Evolutionary conservation across 2,329 filamentous ascomycete genomes (phyloP).

Genomic region (Alternaria alternata): DNA sequence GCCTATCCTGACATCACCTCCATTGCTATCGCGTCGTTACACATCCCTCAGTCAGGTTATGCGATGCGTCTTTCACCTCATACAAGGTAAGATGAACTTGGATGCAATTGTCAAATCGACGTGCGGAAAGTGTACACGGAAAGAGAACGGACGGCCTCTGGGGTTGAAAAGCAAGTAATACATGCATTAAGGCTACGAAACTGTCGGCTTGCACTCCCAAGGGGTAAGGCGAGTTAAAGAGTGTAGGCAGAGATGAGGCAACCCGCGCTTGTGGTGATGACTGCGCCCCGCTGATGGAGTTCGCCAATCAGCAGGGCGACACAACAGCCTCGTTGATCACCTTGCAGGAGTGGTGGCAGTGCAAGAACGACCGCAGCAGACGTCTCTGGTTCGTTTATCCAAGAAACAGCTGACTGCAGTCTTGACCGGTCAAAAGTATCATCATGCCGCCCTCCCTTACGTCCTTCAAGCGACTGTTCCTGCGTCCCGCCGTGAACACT

Average conservation of each 20-base stretch:
- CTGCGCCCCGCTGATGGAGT: slow-evolving; percentile 4
- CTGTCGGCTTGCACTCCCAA: background rate
- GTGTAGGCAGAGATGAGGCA: background rate
- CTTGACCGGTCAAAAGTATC: slow-evolving; percentile 28
- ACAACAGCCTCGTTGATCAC: slow-evolving; percentile 17
- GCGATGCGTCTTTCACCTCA: background rate
- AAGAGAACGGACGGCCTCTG: background rate
- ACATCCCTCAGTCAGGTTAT: too few species aligned
- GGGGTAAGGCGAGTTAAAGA: background rate
- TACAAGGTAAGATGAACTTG: background rate
- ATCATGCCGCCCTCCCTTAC: slow-evolving; percentile 17
- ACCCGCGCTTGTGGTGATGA: background rate
- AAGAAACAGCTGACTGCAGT: slow-evolving; percentile 25
- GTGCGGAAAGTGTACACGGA: background rate
- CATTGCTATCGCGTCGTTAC: background rate
- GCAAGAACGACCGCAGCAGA: slow-evolving; percentile 17
- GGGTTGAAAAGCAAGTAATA: background rate
- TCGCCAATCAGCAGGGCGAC: slow-evolving; percentile 11
- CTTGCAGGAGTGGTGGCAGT: slow-evolving; percentile 23
- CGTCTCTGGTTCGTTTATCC: background rate
- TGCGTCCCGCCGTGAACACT: slow-evolving; percentile 10
- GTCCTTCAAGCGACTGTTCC: slow-evolving; percentile 25
- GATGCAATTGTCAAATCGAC: background rate
- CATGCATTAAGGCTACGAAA: background rate
- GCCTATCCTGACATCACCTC: slow-evolving; percentile 18